Evolutionary conservation across 192 early-diverging fungal genomes (phyloP).

Genomic region (Thoreauomyces humboldtii): DNA sequence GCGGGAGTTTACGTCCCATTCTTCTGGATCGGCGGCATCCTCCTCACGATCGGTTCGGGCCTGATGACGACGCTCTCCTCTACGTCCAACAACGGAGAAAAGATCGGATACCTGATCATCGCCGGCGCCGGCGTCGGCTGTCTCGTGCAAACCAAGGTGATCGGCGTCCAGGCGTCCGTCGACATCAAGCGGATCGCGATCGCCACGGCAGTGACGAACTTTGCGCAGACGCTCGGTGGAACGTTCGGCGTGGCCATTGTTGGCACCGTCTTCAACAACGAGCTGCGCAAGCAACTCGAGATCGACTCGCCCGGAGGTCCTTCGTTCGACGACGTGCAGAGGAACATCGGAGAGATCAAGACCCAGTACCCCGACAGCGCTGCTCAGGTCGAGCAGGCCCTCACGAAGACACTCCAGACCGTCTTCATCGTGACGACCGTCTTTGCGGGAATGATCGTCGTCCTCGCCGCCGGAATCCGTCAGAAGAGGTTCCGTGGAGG

Average conservation of each 20-base stretch:
- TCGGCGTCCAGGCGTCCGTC: slow-evolving; percentile 73
- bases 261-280: slow-evolving; percentile 67
- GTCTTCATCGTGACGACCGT: slow-evolving; percentile 27
- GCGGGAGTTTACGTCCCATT: slow-evolving; percentile 61
- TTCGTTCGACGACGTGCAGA: slow-evolving; percentile 4
- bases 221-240: slow-evolving; percentile 62
- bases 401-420: slow-evolving; percentile 22
- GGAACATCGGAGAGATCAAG: slow-evolving; percentile 7
- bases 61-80: slow-evolving; percentile 63
- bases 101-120: slow-evolving; percentile 65
- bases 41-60: slow-evolving; percentile 62
- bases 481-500: slow-evolving; percentile 24
- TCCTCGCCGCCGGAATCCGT: slow-evolving; percentile 39
- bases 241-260: slow-evolving; percentile 66
- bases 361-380: slow-evolving; percentile 2
- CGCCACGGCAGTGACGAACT: slow-evolving; percentile 67
- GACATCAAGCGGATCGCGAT: slow-evolving; percentile 64
- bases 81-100: slow-evolving; percentile 44
- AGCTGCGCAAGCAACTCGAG: slow-evolving; percentile 43
- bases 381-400: slow-evolving; percentile 20
- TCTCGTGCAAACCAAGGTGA: slow-evolving; percentile 70
- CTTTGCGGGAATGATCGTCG: slow-evolving; percentile 38
- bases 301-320: slow-evolving; percentile 2
- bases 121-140: slow-evolving; percentile 74
- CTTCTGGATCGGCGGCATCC: slow-evolving; percentile 56